Evolutionary conservation across 768 basidiomycete genomes (phyloP).

Genomic region (Serendipita vermifera): DNA sequence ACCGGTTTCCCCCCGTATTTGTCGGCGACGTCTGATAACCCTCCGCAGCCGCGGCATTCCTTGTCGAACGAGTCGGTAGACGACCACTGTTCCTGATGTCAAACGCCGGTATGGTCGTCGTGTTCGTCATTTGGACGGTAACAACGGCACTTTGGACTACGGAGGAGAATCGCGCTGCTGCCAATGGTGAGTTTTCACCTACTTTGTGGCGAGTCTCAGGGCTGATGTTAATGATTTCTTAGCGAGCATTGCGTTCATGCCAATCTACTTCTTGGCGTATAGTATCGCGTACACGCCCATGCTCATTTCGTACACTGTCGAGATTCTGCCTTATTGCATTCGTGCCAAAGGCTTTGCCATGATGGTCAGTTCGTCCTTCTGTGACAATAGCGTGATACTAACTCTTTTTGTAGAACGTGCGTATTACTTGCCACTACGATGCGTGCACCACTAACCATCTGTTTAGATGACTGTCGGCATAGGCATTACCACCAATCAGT

Average conservation of each 20-base stretch:
- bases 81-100: constrained; percentile 39
- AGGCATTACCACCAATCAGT: constrained; percentile 64
- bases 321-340: constrained; percentile 68
- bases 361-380: constrained; percentile 55
- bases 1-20: too few species aligned
- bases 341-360: constrained; percentile 70
- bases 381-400: too few species aligned
- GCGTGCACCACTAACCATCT: too few species aligned
- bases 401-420: too few species aligned
- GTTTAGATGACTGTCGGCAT: constrained; percentile 49
- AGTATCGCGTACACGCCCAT: constrained; percentile 72
- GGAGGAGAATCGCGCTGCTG: constrained; percentile 22
- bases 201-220: neutral
- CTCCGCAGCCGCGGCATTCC: constrained; percentile 27
- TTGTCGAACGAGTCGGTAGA: constrained; percentile 38
- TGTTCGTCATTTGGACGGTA: constrained; percentile 32
- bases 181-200: constrained; percentile 16
- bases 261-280: constrained; percentile 39
- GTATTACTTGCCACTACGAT: too few species aligned
- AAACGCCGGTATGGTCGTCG: constrained; percentile 26
- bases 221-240: constrained; percentile 1
- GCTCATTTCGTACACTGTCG: constrained; percentile 50
- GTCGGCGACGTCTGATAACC: neutral
- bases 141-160: constrained; percentile 30
- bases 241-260: constrained; percentile 57